Percentiles rank a stretch among this genome's conserved stretches.
phyloP scores from a whole-genome alignment of 2,329 filamentous ascomycete genomes.

The Colletotrichum magnum region DNA sequence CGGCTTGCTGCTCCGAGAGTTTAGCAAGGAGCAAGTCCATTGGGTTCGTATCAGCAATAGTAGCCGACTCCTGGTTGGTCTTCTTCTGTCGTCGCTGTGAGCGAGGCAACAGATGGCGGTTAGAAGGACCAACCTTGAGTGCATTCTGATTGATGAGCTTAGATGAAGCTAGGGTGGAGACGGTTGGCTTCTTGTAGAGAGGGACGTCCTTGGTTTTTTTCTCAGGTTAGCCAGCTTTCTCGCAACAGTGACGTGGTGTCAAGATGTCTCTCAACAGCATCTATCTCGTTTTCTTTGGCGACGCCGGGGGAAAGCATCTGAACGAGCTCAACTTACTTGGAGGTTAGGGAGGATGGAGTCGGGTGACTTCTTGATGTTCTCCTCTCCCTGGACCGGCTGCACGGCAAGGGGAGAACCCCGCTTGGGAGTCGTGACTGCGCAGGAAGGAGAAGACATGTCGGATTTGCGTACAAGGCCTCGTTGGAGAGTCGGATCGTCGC shows the following conservation, averaged over 20 bases:
- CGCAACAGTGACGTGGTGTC: neutral
- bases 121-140: conserved; percentile 61
- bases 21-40: conserved; percentile 83
- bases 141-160: conserved; percentile 69
- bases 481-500: conserved; percentile 28
- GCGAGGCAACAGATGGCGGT: conserved; percentile 23
- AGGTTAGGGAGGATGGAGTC: conserved; percentile 6
- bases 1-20: conserved; percentile 78
- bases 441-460: conserved; percentile 38
- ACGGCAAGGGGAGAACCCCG: conserved; percentile 35
- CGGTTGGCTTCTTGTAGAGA: conserved; percentile 55
- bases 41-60: conserved; percentile 59
- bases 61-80: conserved; percentile 59
- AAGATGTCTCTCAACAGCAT: too few species aligned
- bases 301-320: neutral
- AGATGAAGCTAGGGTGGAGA: conserved; percentile 64
- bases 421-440: conserved; percentile 23
- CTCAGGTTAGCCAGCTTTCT: conserved; percentile 7
- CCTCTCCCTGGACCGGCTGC: conserved; percentile 42
- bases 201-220: conserved; percentile 4
- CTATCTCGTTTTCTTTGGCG: too few species aligned
- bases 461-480: conserved; percentile 9
- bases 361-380: conserved; percentile 37
- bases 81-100: conserved; percentile 61
- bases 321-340: conserved; percentile 17